Evolutionary conservation across 108 stramenopile genomes (phyloP), one percentile per base, ranked within the genome.

Genomic region (Seminavis robusta): DNA sequence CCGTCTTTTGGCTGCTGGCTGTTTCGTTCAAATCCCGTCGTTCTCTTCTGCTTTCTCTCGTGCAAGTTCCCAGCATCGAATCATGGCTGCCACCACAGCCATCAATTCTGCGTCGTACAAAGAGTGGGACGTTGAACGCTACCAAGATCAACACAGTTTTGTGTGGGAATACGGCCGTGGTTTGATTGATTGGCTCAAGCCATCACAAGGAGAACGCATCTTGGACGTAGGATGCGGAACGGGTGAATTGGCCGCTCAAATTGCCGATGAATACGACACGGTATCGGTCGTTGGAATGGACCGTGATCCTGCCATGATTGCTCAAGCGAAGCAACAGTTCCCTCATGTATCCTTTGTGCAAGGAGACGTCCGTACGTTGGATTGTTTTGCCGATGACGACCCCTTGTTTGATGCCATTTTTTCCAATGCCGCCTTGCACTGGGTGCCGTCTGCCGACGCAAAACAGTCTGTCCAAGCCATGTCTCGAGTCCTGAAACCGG

Each of bases 161-260:
- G 75, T 80, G 10, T 62, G 50, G 36, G 55, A 81, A 43, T 66
- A 71, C 42, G 80, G 80, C 2, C 57, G 56, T 10, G 48, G 56
- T 9, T 56, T 77, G 33, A 20, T 81, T 2, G 80, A 81, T 33
- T 7, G 71, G 3, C 20, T 81, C n/a, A 48, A 50, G 13, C 75
- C 71, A 16, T 28, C 34, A 65, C 49, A 13, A 9, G 73, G 79
- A 31, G 63, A 71, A 21, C 36, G 49, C 8, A 65, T 76, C 21
- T 40, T 81, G 17, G 80, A 81, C 56, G 49, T 81, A 9, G 80
- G 80, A 2, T 81, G 80, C 62, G 80, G 80, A n/a, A 74, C 67
- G n/a, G 80, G 80, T 9, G 69, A 74, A 16, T 39, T 81, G 38
- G 68, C 76, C 9, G 23, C 50, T 26, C 56, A 63, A 29, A 47